A percentile compares a stretch with the other conserved stretches of the same genome.
phyloP scores from a whole-genome alignment of 108 stramenopile species.

The Mayamaea pseudoterrestris region DNA sequence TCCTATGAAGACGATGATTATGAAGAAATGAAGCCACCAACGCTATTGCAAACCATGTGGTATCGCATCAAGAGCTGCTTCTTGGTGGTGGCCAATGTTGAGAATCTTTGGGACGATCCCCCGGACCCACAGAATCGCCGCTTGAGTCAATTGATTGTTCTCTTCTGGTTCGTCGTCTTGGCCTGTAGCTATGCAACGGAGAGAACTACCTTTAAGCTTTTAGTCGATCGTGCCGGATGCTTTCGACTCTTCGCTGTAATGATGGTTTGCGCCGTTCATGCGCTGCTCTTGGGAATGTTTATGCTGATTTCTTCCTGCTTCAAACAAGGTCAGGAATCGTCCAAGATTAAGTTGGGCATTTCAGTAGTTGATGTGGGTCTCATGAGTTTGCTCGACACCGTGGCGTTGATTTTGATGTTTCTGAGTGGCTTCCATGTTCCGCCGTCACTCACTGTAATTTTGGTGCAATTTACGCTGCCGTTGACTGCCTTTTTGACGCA shows the following conservation, averaged over 20 bases:
- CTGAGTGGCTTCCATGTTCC: slow-evolving; percentile 67
- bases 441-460: slow-evolving; percentile 72
- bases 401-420: slow-evolving; percentile 57
- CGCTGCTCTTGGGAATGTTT: slow-evolving; percentile 28
- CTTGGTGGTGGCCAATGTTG: slow-evolving; percentile 50
- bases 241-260: slow-evolving; percentile 68
- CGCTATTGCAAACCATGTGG: not conserved
- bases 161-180: slow-evolving; percentile 68
- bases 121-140: slow-evolving; percentile 7
- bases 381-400: slow-evolving; percentile 76
- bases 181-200: slow-evolving; percentile 61
- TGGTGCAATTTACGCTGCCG: slow-evolving; percentile 68
- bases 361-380: slow-evolving; percentile 62
- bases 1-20: slow-evolving; percentile 3
- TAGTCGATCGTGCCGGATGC: slow-evolving; percentile 73
- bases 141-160: slow-evolving; percentile 37
- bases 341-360: slow-evolving; percentile 27
- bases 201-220: slow-evolving; percentile 60
- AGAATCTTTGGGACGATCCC: slow-evolving; percentile 72
- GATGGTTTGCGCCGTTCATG: slow-evolving; percentile 50
- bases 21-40: slow-evolving; percentile 3
- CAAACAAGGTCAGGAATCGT: slow-evolving; percentile 6
- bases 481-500: slow-evolving; percentile 61
- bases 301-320: slow-evolving; percentile 30
- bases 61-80: slow-evolving; percentile 16